phyloP scores from a whole-genome alignment of 345 rosid species.

The Brassica rapa region DNA sequence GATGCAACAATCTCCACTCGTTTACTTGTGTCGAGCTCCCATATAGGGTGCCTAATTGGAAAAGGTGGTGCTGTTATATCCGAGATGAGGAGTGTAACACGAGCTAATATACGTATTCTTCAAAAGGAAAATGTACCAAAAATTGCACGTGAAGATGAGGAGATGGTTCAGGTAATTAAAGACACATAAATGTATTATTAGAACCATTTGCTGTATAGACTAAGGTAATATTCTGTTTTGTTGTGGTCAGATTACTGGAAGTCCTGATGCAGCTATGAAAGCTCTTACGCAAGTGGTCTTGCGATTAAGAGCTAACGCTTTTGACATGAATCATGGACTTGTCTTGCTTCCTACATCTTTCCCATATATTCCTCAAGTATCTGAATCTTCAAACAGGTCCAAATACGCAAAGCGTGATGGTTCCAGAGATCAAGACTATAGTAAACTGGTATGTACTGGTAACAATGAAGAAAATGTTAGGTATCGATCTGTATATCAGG shows the following conservation, averaged over 20 bases:
- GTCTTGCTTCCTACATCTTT: constrained; percentile 57
- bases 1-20: constrained; percentile 61
- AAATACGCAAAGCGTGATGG: constrained; percentile 52
- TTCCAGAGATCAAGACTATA: constrained; percentile 51
- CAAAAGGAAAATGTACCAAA: constrained; percentile 63
- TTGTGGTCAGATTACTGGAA: constrained; percentile 60
- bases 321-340: constrained; percentile 65
- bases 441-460: constrained; percentile 49
- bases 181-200: not conserved
- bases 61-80: constrained; percentile 74
- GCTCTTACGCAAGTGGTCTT: constrained; percentile 63
- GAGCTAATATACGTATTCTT: constrained; percentile 62
- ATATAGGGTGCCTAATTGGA: constrained; percentile 76
- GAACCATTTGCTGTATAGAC: not conserved
- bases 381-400: constrained; percentile 35
- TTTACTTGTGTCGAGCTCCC: constrained; percentile 66
- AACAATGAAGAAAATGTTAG: not conserved
- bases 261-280: constrained; percentile 65
- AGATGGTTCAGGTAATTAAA: constrained; percentile 64
- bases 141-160: constrained; percentile 63
- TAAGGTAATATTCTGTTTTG: not conserved
- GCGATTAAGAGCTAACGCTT: constrained; percentile 66
- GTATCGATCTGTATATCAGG: constrained; percentile 6
- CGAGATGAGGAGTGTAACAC: constrained; percentile 66
- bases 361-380: constrained; percentile 55